A percentile compares a stretch with the other conserved stretches of the same genome.
Conservation (phyloP, 176 grass and related monocot genomes). For the Bolboschoenus planiculmis region DNA sequence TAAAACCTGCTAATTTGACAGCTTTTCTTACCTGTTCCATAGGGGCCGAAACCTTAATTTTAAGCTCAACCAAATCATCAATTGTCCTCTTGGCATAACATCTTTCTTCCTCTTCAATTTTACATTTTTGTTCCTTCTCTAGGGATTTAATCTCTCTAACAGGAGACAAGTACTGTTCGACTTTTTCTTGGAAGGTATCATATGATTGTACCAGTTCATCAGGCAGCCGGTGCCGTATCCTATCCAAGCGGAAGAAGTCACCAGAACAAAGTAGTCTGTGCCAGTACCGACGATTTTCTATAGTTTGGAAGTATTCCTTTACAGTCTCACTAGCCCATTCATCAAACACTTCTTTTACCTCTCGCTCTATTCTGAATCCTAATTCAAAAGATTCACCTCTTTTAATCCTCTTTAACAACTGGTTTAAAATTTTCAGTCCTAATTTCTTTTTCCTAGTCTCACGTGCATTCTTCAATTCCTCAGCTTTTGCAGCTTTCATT, state of each 20-base stretch:
- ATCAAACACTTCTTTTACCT: constrained; percentile 57
- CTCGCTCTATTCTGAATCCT: constrained; percentile 46
- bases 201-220: constrained; percentile 63
- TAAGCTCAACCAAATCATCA: constrained; percentile 75
- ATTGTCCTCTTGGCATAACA: constrained; percentile 63
- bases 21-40: constrained; percentile 66
- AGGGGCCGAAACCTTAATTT: constrained; percentile 65
- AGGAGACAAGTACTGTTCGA: constrained; percentile 59
- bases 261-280: constrained; percentile 60
- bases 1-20: constrained; percentile 78
- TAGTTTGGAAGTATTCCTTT: constrained; percentile 47
- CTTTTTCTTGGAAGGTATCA: constrained; percentile 58
- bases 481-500: constrained; percentile 52
- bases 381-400: constrained; percentile 55
- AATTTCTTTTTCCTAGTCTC: constrained; percentile 87
- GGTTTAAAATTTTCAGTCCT: constrained; percentile 70
- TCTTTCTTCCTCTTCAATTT: constrained; percentile 60
- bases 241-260: constrained; percentile 72
- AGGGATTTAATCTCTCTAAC: constrained; percentile 26
- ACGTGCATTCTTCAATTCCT: constrained; percentile 82
- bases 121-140: constrained; percentile 46
- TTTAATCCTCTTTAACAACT: constrained; percentile 78
- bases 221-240: constrained; percentile 68
- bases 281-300: constrained; percentile 58
- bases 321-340: constrained; percentile 56